Percentiles rank a stretch among this genome's conserved stretches.
These are phyloP conservation scores for Kandelia obovata DNA, from an alignment of 345 rosid genomes.

Conservation along the genomic window DNA sequence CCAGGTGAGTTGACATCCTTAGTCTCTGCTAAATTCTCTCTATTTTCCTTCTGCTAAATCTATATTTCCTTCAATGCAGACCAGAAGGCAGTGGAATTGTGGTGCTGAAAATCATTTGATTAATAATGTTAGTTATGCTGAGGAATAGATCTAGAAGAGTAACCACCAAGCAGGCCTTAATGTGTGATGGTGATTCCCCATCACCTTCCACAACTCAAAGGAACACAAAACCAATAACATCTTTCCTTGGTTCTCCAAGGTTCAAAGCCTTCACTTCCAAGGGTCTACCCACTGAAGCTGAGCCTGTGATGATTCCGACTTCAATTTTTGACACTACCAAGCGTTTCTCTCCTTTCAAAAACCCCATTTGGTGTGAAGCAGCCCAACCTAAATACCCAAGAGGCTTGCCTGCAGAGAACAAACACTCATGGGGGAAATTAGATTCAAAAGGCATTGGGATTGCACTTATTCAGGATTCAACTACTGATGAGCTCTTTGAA, in stretches of 20 bases:
- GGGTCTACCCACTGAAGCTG: conserved; percentile 36
- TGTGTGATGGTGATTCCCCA: conserved; percentile 53
- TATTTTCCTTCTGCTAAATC: not conserved
- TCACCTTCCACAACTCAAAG: conserved; percentile 30
- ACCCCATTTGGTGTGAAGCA: conserved; percentile 25
- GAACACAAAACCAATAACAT: conserved; percentile 25
- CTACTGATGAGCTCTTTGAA: conserved; percentile 10
- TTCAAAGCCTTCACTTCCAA: conserved; percentile 51
- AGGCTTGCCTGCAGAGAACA: conserved; percentile 18
- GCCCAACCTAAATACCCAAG: conserved; percentile 35
- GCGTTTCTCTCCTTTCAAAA: conserved; percentile 39
- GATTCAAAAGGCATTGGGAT: conserved; percentile 53
- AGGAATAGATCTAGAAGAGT: conserved; percentile 50
- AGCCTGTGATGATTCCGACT: conserved; percentile 52
- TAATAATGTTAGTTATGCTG: conserved; percentile 32
- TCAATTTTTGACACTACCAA: conserved; percentile 53
- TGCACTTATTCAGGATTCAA: conserved; percentile 44
- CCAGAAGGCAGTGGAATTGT: not conserved
- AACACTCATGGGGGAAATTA: conserved; percentile 21
- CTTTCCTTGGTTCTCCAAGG: conserved; percentile 49
- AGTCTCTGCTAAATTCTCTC: no score
- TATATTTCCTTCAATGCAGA: not conserved
- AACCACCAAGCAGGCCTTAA: conserved; percentile 51
- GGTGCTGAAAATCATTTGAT: not conserved
- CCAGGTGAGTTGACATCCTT: conserved; percentile 24